Evolutionary conservation across 768 basidiomycete species (phyloP).

Genomic region (Pleurotus salmoneostramineus): DNA sequence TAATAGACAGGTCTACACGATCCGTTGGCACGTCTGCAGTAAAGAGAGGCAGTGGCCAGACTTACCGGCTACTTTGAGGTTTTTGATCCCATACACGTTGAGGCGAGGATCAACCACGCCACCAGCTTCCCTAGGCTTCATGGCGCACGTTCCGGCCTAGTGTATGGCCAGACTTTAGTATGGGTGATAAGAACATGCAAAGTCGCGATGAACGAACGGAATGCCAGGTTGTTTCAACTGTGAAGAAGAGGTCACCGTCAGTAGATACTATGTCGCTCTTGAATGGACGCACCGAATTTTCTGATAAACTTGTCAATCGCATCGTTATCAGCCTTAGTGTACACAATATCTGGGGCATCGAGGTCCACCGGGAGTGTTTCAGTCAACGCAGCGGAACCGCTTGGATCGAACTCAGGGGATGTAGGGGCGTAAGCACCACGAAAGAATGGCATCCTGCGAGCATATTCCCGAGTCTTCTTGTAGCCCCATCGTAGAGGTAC

Average conservation of each 20-base stretch:
- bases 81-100: conserved; percentile 39
- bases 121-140: conserved; percentile 37
- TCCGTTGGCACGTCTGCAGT: not conserved
- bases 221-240: conserved; percentile 19
- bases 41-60: not conserved
- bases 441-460: conserved; percentile 30
- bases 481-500: conserved; percentile 28
- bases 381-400: conserved; percentile 7
- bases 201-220: conserved; percentile 14
- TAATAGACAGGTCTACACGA: conserved; percentile 27
- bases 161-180: not conserved
- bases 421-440: conserved; percentile 14
- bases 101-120: conserved; percentile 42
- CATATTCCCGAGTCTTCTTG: conserved; percentile 34
- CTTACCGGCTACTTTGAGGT: conserved; percentile 36
- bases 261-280: not conserved
- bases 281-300: conserved; percentile 12
- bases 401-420: conserved; percentile 15
- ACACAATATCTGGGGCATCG: conserved; percentile 16
- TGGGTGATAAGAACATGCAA: not conserved
- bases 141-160: conserved; percentile 45
- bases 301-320: conserved; percentile 15
- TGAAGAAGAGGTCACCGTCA: not conserved
- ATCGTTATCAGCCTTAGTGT: conserved; percentile 20
- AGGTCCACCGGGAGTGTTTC: conserved; percentile 12